Base-by-base conservation (phyloP, 148 eudicot genomes). In the Camellia sinensis region DNA sequence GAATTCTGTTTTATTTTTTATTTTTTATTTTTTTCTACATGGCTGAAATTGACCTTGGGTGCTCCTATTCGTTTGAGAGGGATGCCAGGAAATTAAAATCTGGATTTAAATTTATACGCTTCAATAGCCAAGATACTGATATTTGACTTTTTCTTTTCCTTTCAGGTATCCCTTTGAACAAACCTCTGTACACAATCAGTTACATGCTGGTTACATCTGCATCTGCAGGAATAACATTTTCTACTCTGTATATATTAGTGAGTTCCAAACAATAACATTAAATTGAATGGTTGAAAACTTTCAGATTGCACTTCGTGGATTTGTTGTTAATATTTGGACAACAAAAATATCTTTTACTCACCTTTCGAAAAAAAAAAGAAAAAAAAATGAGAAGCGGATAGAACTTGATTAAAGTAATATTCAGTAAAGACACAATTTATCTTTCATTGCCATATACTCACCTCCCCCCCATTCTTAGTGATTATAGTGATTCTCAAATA, bases 131-230 rank as follows among this genome's bases (percentile, higher is more conserved):
- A 1, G 54, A 9, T 53, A 5, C 52, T 46, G 7, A 60, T 46
- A 29, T 21, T 53, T 68, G 41, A 22, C 10, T 67, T 82, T 79
- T 62, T 63, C 56, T 46, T 82, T 48, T 60, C 1, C 44, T 70
- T 89, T 79, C 91, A 92, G 97, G 98, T 57, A 77, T 92, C 67
- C 94, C 94, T 6, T 19, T 94, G 72, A 92, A 94, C 76, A 94
- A 94, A 84, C 85, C 92, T 46, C 87, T 92, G 70, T 90, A 83
- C 87, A 94, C 98, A 7, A 80, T 94, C 78, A 92, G 94, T 79
- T 94, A 92, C 78, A 70, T 89, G 63, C 85, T 91, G 83, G 84
- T 94, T 50, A 94, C 97, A 64, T 88, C 93, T 71, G 97, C 89
- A 11, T 60, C 86, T 80, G 91, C 91, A 40, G 94, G 98, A 81